phyloP scores from a whole-genome alignment of 148 eudicot species.

The Vaccinium corymbosum region DNA sequence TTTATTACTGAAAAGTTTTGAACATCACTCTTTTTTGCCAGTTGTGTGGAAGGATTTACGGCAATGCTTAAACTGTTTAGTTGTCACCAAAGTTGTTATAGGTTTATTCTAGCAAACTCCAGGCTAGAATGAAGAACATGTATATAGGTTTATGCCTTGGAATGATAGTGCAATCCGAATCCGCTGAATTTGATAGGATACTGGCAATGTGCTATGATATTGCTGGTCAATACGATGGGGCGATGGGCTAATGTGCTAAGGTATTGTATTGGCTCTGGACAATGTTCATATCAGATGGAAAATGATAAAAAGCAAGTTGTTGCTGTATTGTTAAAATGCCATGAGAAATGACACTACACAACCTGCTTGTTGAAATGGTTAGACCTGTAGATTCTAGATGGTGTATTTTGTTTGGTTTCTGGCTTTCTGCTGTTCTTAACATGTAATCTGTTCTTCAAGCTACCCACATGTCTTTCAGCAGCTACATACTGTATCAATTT shows the following conservation, averaged over 20 bases:
- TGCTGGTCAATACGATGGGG: neutral
- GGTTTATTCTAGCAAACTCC: too few relatives aligned
- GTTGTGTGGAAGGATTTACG: neutral
- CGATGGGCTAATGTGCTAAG: neutral
- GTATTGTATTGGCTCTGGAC: neutral
- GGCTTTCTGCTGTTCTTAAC: neutral
- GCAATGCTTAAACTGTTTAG: neutral
- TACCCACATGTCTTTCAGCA: neutral
- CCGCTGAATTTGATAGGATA: neutral
- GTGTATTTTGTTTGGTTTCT: neutral
- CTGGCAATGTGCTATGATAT: neutral
- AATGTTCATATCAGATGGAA: neutral
- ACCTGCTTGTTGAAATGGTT: neutral
- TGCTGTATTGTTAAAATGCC: neutral
- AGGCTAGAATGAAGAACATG: too few relatives aligned
- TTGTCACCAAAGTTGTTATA: too few relatives aligned
- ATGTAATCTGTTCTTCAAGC: neutral
- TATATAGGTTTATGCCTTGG: neutral
- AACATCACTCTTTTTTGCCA: neutral
- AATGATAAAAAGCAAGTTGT: neutral
- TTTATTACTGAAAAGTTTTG: neutral
- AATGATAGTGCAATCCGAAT: neutral
- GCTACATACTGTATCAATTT: neutral
- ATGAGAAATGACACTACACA: neutral
- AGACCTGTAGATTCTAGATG: neutral